Base-by-base conservation (phyloP, 2,329 filamentous ascomycete species). In the Trichoderma sp. region DNA sequence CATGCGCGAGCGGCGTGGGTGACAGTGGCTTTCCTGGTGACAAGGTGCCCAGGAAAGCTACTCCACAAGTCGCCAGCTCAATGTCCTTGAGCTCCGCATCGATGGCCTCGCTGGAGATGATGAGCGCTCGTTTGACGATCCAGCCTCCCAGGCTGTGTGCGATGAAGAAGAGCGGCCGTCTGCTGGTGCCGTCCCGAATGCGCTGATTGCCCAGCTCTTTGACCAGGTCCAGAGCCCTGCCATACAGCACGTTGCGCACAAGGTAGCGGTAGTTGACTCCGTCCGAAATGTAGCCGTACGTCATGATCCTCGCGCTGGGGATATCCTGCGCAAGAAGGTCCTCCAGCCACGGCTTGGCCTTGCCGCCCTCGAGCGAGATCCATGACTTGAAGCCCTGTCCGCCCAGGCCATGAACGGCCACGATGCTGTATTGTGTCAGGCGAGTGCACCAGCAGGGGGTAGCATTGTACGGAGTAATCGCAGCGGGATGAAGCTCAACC, bases 41-140 rank as follows among this genome's bases (percentile, higher is more conserved):
- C 5, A 71, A 57, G 7, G 71, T 73, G 6, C 72, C 72, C 19
- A 74, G 67, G 56, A 73, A 74, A 30, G 69, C 67, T 1, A 72
- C 70, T n/a, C 71, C 71, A 26, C 71, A 71, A 17, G 71, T 71
- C 24, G 71, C 72, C 43, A 72, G 56, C 62, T 72, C 71, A 10
- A 73, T 58, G 41, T 71, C 69, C 21, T 64, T 69, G 34, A 73
- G 63, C 39, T 65, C 55, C 14, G 67, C 50, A 50, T 68, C 67
- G 21, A 66, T 65, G n/a, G 71, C 69, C 65, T 73, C 71, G 56
- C 68, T 71, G n/a, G 71, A 71, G 34, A 71, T 70, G 61, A 73
- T 70, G 26, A 73, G 69, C 7, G 68, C 69, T n/a, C 70, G 69
- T 67, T 73, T 72, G 65, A 74, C 72, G 43, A 74, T 70, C 71